Evolutionary conservation across 139 green algal genomes (phyloP).

Genomic region (Medakamo hakoo): DNA sequence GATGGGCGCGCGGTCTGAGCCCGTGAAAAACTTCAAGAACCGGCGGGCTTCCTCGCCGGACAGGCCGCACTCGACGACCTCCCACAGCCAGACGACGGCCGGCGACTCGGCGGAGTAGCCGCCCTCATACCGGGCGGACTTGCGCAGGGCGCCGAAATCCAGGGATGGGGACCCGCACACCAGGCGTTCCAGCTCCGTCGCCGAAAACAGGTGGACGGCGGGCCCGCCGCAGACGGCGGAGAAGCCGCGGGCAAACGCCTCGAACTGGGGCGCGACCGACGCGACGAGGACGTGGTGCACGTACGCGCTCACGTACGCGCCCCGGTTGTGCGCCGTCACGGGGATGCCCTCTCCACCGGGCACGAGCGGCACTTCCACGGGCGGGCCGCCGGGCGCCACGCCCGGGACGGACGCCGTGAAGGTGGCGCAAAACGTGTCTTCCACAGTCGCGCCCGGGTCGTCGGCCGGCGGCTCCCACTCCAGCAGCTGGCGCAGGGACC

Average conservation of each 20-base stretch:
- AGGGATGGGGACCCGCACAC: conserved; percentile 78
- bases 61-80: conserved; percentile 29
- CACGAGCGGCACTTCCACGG: conserved; percentile 25
- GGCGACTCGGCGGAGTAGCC: conserved; percentile 35
- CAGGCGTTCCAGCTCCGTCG: conserved; percentile 72
- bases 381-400: conserved; percentile 45
- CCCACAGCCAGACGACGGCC: conserved; percentile 67
- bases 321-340: conserved; percentile 74
- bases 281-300: conserved; percentile 56
- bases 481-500: conserved; percentile 50
- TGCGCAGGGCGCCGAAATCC: conserved; percentile 72
- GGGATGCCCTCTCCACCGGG: conserved; percentile 42
- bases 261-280: conserved; percentile 50
- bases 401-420: conserved; percentile 40
- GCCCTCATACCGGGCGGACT: conserved; percentile 70
- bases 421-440: conserved; percentile 69
- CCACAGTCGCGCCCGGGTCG: conserved; percentile 17
- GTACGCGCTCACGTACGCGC: conserved; percentile 68
- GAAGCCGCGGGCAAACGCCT: conserved; percentile 70
- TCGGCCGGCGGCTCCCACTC: conserved; percentile 33
- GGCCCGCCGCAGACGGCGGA: conserved; percentile 68
- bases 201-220: conserved; percentile 72
- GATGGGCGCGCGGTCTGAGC: conserved; percentile 58
- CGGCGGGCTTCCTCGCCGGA: conserved; percentile 38
- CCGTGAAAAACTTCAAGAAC: conserved; percentile 93